Percentiles rank a stretch among this genome's conserved stretches.
Conservation (phyloP, 2,329 filamentous ascomycete species). For the Xylariales sp. region DNA sequence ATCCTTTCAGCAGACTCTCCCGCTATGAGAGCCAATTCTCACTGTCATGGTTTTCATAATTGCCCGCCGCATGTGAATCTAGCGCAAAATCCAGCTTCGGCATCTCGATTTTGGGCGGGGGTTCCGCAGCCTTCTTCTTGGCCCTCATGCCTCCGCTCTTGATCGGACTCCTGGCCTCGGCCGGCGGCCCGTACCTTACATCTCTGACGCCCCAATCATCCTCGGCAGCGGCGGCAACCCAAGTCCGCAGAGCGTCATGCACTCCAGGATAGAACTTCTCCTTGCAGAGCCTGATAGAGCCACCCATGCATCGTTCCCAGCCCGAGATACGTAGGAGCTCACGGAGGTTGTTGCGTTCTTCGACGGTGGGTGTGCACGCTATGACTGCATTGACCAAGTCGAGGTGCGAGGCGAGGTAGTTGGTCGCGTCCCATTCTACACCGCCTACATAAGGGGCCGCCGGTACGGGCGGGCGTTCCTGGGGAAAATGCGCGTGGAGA, state of each 20-base stretch:
- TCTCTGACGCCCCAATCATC: constrained; percentile 83
- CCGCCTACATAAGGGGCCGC: constrained; percentile 95
- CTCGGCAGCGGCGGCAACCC: constrained; percentile 81
- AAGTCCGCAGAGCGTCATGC: constrained; percentile 82
- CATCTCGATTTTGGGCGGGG: constrained; percentile 58
- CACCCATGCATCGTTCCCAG: constrained; percentile 86
- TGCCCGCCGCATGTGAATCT: constrained; percentile 20
- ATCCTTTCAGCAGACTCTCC: too few species aligned
- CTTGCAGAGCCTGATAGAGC: constrained; percentile 83
- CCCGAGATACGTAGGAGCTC: constrained; percentile 74
- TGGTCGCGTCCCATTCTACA: constrained; percentile 98
- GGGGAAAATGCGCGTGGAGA: constrained; percentile 73
- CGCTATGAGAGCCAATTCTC: constrained; percentile 29
- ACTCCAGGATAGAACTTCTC: constrained; percentile 95
- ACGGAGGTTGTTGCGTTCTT: constrained; percentile 75
- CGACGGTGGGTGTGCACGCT: constrained; percentile 66
- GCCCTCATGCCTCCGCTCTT: constrained; percentile 37
- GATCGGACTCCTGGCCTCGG: constrained; percentile 36
- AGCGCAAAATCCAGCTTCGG: constrained; percentile 49
- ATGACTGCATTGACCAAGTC: constrained; percentile 90
- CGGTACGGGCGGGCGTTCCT: constrained; percentile 81
- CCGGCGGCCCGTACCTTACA: constrained; percentile 68
- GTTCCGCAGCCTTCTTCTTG: constrained; percentile 46
- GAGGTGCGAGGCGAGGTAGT: constrained; percentile 88
- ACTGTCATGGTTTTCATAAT: constrained; percentile 5